Evolutionary conservation across 140 eudicot species (phyloP), one percentile per base, ranked within the genome.

Genomic region (Senecio squalidus): DNA sequence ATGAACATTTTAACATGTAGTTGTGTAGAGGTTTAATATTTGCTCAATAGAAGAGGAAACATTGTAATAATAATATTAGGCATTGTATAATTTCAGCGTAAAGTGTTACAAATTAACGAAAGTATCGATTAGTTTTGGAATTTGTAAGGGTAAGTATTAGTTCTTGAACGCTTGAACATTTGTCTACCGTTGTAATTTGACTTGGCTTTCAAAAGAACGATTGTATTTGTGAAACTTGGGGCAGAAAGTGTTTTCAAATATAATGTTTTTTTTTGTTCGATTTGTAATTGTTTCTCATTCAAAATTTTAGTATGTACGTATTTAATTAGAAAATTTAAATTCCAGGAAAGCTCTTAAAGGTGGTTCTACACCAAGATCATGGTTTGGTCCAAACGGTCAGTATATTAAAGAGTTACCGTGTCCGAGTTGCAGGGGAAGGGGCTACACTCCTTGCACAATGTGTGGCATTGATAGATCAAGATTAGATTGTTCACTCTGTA

Each of bases 351-450:
- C 79, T 33, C 61, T 62, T 58, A 66, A 89, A 51, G 71, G 65
- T 73, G 72, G 69, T 29, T 58, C 81, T 5, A 73, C 72, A 63
- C 88, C 92, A 59, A 84, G 87, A 64, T 92, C 98, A 31, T 92
- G 98, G 98, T 87, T 92, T 73, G 98, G 98, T 60, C 98, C 98
- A 41, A 92, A 92, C 67, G 98, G 98, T 29, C 98, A 84, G 67
- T 92, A 87, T 45, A 87, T 92, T 17, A 83, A 81, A 80, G 98
- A 92, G 62, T 48, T 87, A 15, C 98, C 98, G 66, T 92, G 98
- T 64, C 98, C 98, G 14, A 84, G 93, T 66, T 92, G 98, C 67
- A 70, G 98, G 69, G 98, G 96, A 79, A 84, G 98, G 68, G 98
- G 96, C 4, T 92, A 92, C 68, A 84, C 93, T 34, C 93, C 84